phyloP scores from a whole-genome alignment of 148 eudicot species.

The Cornus suecica region DNA sequence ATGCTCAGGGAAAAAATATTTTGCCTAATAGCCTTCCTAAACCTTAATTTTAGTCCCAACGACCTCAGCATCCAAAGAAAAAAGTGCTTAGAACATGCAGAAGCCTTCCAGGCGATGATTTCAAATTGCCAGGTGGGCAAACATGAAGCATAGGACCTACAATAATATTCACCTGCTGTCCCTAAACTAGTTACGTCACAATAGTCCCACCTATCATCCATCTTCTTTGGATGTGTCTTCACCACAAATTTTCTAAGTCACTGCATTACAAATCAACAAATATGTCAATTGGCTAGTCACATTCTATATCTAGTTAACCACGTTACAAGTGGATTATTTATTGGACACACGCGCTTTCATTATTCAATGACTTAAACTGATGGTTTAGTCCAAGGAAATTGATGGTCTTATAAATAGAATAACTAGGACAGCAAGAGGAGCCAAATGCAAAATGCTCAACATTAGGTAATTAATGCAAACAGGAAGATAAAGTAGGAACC shows the following conservation, averaged over 20 bases:
- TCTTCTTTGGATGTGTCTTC: too few relatives aligned
- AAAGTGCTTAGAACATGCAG: not conserved
- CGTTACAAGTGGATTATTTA: not conserved
- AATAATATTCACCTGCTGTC: too few relatives aligned
- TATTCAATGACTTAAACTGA: not conserved
- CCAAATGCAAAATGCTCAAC: not conserved
- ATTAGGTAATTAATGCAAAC: not conserved
- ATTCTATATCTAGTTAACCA: not conserved
- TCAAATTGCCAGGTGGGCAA: not conserved
- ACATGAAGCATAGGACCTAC: too few relatives aligned
- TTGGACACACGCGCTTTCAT: not conserved
- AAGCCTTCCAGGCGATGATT: not conserved
- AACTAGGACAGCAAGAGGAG: not conserved
- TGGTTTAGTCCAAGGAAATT: not conserved
- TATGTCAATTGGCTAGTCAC: not conserved
- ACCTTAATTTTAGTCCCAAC: not conserved
- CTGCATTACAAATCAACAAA: not conserved
- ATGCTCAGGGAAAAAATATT: not conserved
- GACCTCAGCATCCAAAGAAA: not conserved
- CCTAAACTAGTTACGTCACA: too few relatives aligned
- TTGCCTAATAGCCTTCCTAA: not conserved
- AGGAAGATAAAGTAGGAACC: not conserved
- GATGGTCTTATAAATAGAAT: not conserved
- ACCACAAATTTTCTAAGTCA: not conserved
- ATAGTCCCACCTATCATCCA: too few relatives aligned